Percentiles rank a stretch among this genome's conserved stretches.
Conservation (phyloP, 805 yeast species). For the Yamadazyma olivae region DNA sequence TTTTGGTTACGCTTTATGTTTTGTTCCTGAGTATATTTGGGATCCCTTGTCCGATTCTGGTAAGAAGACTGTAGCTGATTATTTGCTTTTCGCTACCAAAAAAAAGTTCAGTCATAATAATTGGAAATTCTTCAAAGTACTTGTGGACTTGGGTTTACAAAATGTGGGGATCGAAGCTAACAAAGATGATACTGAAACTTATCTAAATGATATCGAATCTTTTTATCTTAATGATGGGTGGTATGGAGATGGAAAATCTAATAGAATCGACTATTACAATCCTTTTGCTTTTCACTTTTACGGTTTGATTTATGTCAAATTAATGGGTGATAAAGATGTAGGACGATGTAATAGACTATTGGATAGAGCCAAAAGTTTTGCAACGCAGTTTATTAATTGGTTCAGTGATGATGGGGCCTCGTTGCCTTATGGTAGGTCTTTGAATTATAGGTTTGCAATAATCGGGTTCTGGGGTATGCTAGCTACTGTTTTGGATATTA, state of each 20-base stretch:
- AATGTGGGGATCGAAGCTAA: constrained; percentile 16
- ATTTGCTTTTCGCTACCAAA: constrained; percentile 15
- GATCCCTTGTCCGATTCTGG: constrained; percentile 18
- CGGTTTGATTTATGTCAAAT: constrained; percentile 17
- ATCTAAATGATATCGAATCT: constrained; percentile 17
- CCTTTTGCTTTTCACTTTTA: constrained; percentile 29
- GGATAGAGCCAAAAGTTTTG: constrained; percentile 18
- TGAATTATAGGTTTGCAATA: constrained; percentile 12
- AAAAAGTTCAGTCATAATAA: constrained; percentile 16
- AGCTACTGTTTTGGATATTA: constrained; percentile 5
- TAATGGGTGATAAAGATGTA: constrained; percentile 11
- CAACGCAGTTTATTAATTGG: constrained; percentile 18
- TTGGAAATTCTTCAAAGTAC: constrained; percentile 26
- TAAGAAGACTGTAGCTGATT: constrained; percentile 15
- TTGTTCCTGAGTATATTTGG: constrained; percentile 22
- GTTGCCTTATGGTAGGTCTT: constrained; percentile 12
- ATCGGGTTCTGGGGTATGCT: constrained; percentile 14
- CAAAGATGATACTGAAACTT: constrained; percentile 9
- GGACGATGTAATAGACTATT: constrained; percentile 12
- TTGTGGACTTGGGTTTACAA: constrained; percentile 23
- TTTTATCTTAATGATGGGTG: constrained; percentile 25
- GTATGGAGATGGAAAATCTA: constrained; percentile 24
- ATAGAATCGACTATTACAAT: constrained; percentile 24
- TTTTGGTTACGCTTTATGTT: constrained; percentile 20
- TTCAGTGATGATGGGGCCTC: constrained; percentile 13